Evolutionary conservation across 176 grass and related monocot species (phyloP).

Genomic region (Poa annua): DNA sequence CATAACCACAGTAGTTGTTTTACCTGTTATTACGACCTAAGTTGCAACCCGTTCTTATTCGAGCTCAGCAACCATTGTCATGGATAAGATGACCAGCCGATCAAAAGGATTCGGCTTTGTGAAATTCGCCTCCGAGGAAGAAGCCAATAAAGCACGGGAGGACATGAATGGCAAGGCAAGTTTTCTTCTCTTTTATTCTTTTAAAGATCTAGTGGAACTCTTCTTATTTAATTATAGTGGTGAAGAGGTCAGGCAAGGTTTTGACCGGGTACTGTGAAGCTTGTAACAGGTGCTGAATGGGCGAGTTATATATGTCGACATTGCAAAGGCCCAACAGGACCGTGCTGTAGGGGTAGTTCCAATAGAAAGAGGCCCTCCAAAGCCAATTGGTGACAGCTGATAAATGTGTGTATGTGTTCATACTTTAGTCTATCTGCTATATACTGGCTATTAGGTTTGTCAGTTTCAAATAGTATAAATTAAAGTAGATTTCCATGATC

Average conservation of each 20-base stretch:
- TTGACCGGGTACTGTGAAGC: background rate
- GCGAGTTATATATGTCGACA: constrained; percentile 64
- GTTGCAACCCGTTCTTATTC: constrained; percentile 22
- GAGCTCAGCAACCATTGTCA: constrained; percentile 65
- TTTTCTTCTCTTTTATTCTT: background rate
- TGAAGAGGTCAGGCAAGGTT: background rate
- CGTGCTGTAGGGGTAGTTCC: constrained; percentile 19
- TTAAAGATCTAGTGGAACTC: background rate
- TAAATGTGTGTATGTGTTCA: background rate
- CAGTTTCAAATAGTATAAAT: background rate
- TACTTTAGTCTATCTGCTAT: background rate
- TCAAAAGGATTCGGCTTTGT: constrained; percentile 93
- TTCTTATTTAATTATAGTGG: background rate
- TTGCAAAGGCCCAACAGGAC: constrained; percentile 47
- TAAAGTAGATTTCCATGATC: background rate
- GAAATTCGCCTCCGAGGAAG: constrained; percentile 67
- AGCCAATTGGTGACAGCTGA: constrained; percentile 30
- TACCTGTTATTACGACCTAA: constrained; percentile 20
- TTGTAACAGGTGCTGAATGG: constrained; percentile 56
- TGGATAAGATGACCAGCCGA: constrained; percentile 47
- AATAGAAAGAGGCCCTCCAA: constrained; percentile 49
- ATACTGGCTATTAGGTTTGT: background rate
- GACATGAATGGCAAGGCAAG: constrained; percentile 92
- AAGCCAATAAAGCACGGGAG: constrained; percentile 47
- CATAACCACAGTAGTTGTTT: background rate